Evolutionary conservation across 2,329 filamentous ascomycete genomes (phyloP).

Genomic region (Pseudocercospora eumusae): DNA sequence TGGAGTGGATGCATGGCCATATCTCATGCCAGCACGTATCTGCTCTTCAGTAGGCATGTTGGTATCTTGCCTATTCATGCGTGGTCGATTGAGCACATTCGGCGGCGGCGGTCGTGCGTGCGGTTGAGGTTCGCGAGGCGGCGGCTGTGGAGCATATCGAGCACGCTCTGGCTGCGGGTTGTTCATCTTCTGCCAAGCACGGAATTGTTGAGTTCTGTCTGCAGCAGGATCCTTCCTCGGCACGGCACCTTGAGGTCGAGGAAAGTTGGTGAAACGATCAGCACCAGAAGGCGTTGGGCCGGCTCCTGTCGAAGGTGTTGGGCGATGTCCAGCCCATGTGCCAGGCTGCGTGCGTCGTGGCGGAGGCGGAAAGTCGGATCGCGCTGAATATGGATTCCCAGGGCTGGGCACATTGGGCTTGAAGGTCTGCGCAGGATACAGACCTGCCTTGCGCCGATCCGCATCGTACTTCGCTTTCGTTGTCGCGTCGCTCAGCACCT

Average conservation of each 20-base stretch:
- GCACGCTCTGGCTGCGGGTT: constrained; percentile 36
- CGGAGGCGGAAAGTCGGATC: constrained; percentile 47
- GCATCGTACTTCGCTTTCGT: constrained; percentile 63
- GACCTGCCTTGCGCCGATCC: constrained; percentile 57
- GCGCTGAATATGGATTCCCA: constrained; percentile 44
- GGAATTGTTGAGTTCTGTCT: constrained; percentile 48
- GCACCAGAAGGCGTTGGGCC: constrained; percentile 42
- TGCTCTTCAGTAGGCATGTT: constrained; percentile 42
- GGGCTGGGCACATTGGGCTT: constrained; percentile 30
- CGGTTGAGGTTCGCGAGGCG: constrained; percentile 28
- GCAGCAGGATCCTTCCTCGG: constrained; percentile 43
- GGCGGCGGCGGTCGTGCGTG: constrained; percentile 28
- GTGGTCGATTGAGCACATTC: constrained; percentile 20
- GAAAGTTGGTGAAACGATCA: constrained; percentile 50
- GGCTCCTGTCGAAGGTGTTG: constrained; percentile 24
- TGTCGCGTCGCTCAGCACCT: constrained; percentile 66
- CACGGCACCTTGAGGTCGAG: constrained; percentile 29
- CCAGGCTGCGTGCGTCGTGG: constrained; percentile 47
- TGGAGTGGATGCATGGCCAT: constrained; percentile 32
- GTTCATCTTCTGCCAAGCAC: constrained; percentile 54
- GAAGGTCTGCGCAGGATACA: constrained; percentile 33
- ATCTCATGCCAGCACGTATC: constrained; percentile 41
- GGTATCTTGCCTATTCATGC: constrained; percentile 36
- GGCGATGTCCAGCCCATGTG: constrained; percentile 36
- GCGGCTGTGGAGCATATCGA: constrained; percentile 27